Percentiles rank a stretch among this genome's conserved stretches.
phyloP scores from a whole-genome alignment of 2,329 filamentous ascomycete species.

The Colletotrichum navitas region DNA sequence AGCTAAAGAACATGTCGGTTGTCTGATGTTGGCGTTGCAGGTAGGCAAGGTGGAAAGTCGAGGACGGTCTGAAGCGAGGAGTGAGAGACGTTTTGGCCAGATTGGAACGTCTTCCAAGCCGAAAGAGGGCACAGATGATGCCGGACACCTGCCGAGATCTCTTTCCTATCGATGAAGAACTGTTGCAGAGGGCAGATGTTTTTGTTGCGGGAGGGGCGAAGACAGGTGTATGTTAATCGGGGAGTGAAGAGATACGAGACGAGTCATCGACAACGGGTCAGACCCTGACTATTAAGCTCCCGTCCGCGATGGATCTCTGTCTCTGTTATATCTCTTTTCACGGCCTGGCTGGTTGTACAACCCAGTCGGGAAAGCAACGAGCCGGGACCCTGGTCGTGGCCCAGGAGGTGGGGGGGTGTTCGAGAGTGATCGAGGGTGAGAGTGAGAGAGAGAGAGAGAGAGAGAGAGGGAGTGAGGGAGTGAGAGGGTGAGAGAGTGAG shows the following conservation, averaged over 20 bases:
- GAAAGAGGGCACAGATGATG: constrained; percentile 1
- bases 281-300: constrained; percentile 40
- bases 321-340: constrained; percentile 42
- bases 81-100: not conserved
- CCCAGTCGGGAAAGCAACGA: constrained; percentile 33
- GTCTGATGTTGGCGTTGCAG: constrained; percentile 7
- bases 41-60: not conserved
- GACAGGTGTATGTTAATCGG: constrained; percentile 26
- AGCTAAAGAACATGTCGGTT: constrained; percentile 37
- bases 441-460: not conserved
- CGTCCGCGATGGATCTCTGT: constrained; percentile 41
- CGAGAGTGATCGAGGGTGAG: constrained; percentile 13
- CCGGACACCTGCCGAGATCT: constrained; percentile 6
- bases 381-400: constrained; percentile 36
- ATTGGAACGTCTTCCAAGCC: constrained; percentile 7
- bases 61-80: not conserved
- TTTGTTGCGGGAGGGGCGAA: constrained; percentile 12
- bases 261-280: constrained; percentile 43
- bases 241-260: constrained; percentile 35
- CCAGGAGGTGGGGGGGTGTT: constrained; percentile 15
- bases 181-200: constrained; percentile 14
- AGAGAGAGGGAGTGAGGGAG: not conserved
- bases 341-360: constrained; percentile 8
- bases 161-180: constrained; percentile 36
- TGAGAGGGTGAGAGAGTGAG: not conserved